These are phyloP conservation scores for Nelumbo lutea DNA, from an alignment of 164 flowering plant genomes.

Conservation along the genomic window DNA sequence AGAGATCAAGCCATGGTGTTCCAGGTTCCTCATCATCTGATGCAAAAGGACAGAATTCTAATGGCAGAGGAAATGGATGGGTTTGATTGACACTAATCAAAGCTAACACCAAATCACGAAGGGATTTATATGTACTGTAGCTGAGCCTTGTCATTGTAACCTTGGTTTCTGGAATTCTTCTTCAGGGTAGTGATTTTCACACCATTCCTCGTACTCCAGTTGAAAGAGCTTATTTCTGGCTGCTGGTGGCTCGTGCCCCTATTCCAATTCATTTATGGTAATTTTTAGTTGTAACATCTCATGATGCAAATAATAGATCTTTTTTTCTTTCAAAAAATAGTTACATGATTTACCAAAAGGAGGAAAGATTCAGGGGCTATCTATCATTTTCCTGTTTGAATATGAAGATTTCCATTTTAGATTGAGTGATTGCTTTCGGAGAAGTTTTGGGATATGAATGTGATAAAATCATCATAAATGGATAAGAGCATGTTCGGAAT, in stretches of 20 bases:
- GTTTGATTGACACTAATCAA: conserved; percentile 8
- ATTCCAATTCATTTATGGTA: not conserved
- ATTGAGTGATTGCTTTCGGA: too few species aligned
- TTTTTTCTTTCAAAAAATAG: too few species aligned
- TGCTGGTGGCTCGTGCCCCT: not conserved
- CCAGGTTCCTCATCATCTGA: conserved; percentile 26
- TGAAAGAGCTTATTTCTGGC: not conserved
- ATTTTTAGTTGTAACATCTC: not conserved
- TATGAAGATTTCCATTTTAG: too few species aligned
- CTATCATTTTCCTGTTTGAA: too few species aligned
- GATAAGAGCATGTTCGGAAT: too few species aligned
- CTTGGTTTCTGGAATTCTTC: too few species aligned
- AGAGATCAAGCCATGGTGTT: conserved; percentile 48
- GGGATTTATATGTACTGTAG: not conserved
- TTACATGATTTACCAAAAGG: too few species aligned
- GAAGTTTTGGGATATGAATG: too few species aligned
- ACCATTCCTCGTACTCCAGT: not conserved
- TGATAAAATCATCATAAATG: too few species aligned
- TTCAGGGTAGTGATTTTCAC: conserved; percentile 1
- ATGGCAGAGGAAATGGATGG: conserved; percentile 42
- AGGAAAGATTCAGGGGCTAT: too few species aligned
- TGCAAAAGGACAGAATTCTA: conserved; percentile 32
- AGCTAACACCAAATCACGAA: not conserved
- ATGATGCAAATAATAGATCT: not conserved
- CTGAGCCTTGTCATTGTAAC: too few species aligned